Evolutionary conservation across 2,329 filamentous ascomycete genomes (phyloP).

Genomic region (Calonectria leucothoes): DNA sequence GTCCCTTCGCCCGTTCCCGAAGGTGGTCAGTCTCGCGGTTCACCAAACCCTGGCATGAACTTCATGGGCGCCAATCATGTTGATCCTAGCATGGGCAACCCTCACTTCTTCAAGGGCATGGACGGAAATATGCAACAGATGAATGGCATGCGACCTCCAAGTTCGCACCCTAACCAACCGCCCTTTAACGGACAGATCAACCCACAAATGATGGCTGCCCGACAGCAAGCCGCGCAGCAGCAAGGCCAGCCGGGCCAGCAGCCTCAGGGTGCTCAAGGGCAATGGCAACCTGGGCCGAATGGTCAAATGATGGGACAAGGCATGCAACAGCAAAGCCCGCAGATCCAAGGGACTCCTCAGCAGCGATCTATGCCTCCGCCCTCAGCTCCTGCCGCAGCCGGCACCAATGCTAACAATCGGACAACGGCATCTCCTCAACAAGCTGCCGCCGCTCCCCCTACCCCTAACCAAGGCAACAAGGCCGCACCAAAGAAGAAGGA

Average conservation of each 20-base stretch:
- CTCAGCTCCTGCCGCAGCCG: slow-evolving; percentile 64
- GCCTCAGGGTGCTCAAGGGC: slow-evolving; percentile 46
- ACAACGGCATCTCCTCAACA: slow-evolving; percentile 72
- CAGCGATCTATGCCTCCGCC: slow-evolving; percentile 78
- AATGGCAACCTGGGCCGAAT: slow-evolving; percentile 56
- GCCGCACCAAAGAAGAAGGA: slow-evolving; percentile 83
- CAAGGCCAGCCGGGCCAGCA: slow-evolving; percentile 50
- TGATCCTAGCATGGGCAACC: slow-evolving; percentile 70
- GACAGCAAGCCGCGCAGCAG: slow-evolving; percentile 52
- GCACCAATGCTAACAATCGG: slow-evolving; percentile 63
- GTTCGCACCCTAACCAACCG: slow-evolving; percentile 69
- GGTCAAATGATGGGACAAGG: slow-evolving; percentile 54
- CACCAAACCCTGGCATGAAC: slow-evolving; percentile 71
- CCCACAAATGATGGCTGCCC: slow-evolving; percentile 67
- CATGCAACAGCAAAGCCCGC: slow-evolving; percentile 55
- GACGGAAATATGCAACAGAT: slow-evolving; percentile 69
- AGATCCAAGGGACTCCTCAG: slow-evolving; percentile 76
- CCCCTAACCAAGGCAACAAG: slow-evolving; percentile 80
- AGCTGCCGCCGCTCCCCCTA: slow-evolving; percentile 77
- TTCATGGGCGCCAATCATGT: slow-evolving; percentile 74
- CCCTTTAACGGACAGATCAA: slow-evolving; percentile 70
- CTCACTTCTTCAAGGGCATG: slow-evolving; percentile 70
- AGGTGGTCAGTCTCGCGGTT: slow-evolving; percentile 73
- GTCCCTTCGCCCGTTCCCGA: slow-evolving; percentile 80
- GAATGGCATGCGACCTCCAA: slow-evolving; percentile 77